A percentile compares a stretch with the other conserved stretches of the same genome.
Evolutionary conservation across 345 rosid genomes (phyloP).

Genomic region (Gossypium rotundifolium): DNA sequence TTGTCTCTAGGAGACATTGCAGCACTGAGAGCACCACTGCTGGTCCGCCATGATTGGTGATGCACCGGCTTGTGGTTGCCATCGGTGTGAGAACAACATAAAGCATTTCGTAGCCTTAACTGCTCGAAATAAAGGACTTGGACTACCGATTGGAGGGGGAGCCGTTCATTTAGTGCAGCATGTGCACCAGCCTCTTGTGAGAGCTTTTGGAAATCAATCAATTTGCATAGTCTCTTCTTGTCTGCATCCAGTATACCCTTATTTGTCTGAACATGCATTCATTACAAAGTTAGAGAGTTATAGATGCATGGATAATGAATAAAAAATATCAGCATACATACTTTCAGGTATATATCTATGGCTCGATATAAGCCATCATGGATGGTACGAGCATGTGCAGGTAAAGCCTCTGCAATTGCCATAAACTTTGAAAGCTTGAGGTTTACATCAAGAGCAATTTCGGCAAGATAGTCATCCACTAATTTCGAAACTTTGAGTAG

Average conservation of each 20-base stretch:
- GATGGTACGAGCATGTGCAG: slow-evolving; percentile 76
- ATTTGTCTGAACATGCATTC: slow-evolving; percentile 52
- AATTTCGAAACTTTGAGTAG: slow-evolving; percentile 77
- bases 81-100: slow-evolving; percentile 58
- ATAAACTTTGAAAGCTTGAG: slow-evolving; percentile 83
- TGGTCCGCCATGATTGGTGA: slow-evolving; percentile 70
- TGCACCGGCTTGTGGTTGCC: slow-evolving; percentile 61
- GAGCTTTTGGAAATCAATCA: slow-evolving; percentile 91
- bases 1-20: slow-evolving; percentile 95
- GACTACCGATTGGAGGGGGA: slow-evolving; percentile 87
- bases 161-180: slow-evolving; percentile 92
- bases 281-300: not conserved
- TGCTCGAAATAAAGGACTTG: slow-evolving; percentile 97
- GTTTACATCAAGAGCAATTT: slow-evolving; percentile 90
- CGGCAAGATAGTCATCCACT: slow-evolving; percentile 88
- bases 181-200: slow-evolving; percentile 96
- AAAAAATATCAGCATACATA: slow-evolving; percentile 18
- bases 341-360: slow-evolving; percentile 83
- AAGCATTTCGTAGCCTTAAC: slow-evolving; percentile 66
- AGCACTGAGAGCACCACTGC: slow-evolving; percentile 89
- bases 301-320: not conserved
- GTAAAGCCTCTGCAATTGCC: slow-evolving; percentile 83
- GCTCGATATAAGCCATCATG: slow-evolving; percentile 89
- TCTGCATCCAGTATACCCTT: slow-evolving; percentile 67
- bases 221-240: slow-evolving; percentile 71